phyloP scores from a whole-genome alignment of 805 yeast species.

The Wickerhamiella qilinensis region DNA sequence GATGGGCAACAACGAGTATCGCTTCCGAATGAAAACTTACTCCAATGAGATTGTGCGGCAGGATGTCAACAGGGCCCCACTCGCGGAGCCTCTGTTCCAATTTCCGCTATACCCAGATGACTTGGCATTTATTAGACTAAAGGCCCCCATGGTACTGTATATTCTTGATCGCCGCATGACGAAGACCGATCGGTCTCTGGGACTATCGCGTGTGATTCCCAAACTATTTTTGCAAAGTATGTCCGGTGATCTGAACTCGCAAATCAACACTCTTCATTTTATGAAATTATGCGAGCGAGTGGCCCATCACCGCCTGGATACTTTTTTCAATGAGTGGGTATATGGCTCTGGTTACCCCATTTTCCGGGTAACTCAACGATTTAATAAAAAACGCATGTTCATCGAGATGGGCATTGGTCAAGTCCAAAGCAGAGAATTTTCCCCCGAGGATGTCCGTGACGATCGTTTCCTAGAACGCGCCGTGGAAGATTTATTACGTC shows the following conservation, averaged over 20 bases:
- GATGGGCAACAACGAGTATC: conserved; percentile 73
- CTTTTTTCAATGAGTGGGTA: conserved; percentile 89
- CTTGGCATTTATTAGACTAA: conserved; percentile 51
- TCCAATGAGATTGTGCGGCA: conserved; percentile 52
- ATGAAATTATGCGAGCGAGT: conserved; percentile 92
- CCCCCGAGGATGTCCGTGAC: conserved; percentile 19
- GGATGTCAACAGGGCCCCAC: conserved; percentile 67
- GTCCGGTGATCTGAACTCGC: conserved; percentile 79
- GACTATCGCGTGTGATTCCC: conserved; percentile 79
- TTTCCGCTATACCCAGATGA: conserved; percentile 52
- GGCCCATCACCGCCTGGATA: conserved; percentile 65
- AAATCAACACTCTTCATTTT: conserved; percentile 67
- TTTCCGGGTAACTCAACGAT: conserved; percentile 75
- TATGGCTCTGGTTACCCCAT: conserved; percentile 77
- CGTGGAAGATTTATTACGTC: conserved; percentile 11
- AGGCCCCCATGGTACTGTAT: conserved; percentile 72
- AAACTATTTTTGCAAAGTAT: conserved; percentile 83
- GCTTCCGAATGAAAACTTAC: conserved; percentile 47
- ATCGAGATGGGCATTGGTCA: conserved; percentile 91
- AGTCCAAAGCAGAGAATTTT: conserved; percentile 37
- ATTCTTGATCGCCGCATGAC: conserved; percentile 88
- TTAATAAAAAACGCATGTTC: conserved; percentile 84
- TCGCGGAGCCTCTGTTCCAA: conserved; percentile 52
- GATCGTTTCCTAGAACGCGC: conserved; percentile 28
- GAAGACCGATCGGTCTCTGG: conserved; percentile 87